Percentiles rank a stretch among this genome's conserved stretches.
Conservation (phyloP, 768 basidiomycete species). For the Porpolomopsis calyptriformis region DNA sequence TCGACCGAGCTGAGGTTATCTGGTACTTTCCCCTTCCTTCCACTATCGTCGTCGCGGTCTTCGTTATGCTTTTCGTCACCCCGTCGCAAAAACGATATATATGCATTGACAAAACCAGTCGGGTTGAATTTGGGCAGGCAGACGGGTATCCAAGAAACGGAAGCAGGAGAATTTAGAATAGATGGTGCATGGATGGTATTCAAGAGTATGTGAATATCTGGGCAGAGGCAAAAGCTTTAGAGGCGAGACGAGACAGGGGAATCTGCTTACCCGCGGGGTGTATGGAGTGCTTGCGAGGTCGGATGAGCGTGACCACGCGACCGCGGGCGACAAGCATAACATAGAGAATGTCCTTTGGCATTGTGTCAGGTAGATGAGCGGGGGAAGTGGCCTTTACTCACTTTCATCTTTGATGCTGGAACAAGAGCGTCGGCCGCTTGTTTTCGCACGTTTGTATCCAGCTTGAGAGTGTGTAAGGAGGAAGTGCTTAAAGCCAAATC, state of each 20-base stretch:
- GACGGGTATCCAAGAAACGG: constrained; percentile 90
- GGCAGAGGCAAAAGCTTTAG: background rate
- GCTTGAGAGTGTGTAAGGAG: constrained; percentile 67
- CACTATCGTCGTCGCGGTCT: background rate
- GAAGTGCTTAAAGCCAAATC: constrained; percentile 79
- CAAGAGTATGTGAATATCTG: constrained; percentile 85
- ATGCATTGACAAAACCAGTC: constrained; percentile 82
- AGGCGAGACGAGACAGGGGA: background rate
- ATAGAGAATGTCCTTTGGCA: constrained; percentile 74
- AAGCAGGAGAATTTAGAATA: constrained; percentile 60
- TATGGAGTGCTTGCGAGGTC: constrained; percentile 89
- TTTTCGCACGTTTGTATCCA: constrained; percentile 60
- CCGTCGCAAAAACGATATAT: constrained; percentile 60
- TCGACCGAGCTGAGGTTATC: background rate
- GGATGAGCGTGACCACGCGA: constrained; percentile 73
- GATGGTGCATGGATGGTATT: constrained; percentile 85
- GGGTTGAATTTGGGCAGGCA: constrained; percentile 94
- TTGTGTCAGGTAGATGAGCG: background rate
- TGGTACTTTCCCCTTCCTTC: constrained; percentile 1
- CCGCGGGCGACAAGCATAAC: constrained; percentile 74
- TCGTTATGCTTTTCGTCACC: constrained; percentile 19
- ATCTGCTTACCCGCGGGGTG: constrained; percentile 67
- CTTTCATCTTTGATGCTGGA: constrained; percentile 73
- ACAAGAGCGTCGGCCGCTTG: constrained; percentile 74
- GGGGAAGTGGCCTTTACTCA: constrained; percentile 16